Evolutionary conservation across 1,139 yeast species (phyloP).

Genomic region (Candida sanyaensis): DNA sequence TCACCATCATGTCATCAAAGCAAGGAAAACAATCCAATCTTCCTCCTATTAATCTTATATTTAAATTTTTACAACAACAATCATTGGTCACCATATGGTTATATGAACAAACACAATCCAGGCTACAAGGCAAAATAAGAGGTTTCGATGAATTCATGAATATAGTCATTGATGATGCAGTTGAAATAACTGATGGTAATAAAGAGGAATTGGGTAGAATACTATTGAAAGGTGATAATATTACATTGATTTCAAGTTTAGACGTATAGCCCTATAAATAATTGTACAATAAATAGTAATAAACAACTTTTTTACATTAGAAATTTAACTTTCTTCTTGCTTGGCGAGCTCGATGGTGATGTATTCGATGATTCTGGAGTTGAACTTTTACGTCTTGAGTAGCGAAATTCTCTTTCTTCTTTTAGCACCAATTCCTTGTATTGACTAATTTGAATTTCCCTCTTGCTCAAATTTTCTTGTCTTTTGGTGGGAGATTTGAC

Average conservation of each 20-base stretch:
- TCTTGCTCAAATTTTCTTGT: slow-evolving; percentile 20
- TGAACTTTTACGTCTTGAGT: slow-evolving; percentile 19
- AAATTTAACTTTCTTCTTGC: slow-evolving; percentile 12
- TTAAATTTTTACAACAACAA: slow-evolving; percentile 83
- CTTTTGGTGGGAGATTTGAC: slow-evolving; percentile 19
- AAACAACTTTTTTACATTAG: background rate
- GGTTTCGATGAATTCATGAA: slow-evolving; percentile 99
- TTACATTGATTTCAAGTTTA: slow-evolving; percentile 71
- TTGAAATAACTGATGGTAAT: slow-evolving; percentile 58
- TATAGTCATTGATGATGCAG: slow-evolving; percentile 87
- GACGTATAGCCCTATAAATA: slow-evolving; percentile 28
- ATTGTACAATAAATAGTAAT: background rate
- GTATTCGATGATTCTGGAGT: background rate
- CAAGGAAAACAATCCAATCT: slow-evolving; percentile 47
- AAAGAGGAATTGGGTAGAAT: slow-evolving; percentile 51
- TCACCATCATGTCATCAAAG: slow-evolving; percentile 20
- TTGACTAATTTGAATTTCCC: slow-evolving; percentile 30
- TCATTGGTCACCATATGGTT: slow-evolving; percentile 82
- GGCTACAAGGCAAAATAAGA: slow-evolving; percentile 80
- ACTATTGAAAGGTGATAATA: slow-evolving; percentile 90
- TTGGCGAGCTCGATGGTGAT: background rate
- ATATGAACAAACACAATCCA: slow-evolving; percentile 75
- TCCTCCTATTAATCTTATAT: slow-evolving; percentile 91
- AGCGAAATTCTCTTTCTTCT: slow-evolving; percentile 29
- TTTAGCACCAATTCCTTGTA: slow-evolving; percentile 23